Evolutionary conservation across 2,329 filamentous ascomycete genomes (phyloP), one percentile per base, ranked within the genome.

Genomic region (Chrysoporthe austroafricana): DNA sequence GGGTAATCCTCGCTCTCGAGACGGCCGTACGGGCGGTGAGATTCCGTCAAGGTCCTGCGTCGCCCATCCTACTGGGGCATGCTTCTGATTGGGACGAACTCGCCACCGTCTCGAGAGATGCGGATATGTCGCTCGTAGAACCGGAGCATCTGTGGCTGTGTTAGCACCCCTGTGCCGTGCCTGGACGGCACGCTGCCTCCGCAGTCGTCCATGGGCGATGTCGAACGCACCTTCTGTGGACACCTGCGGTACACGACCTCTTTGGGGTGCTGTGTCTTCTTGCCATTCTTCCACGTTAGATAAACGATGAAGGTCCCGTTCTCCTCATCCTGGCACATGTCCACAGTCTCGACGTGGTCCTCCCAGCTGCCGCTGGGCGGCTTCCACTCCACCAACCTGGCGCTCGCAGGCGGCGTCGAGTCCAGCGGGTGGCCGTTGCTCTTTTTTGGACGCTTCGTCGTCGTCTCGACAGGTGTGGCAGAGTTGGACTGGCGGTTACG

Each of bases 311-410:
- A 81, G 68, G 84, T 85, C 21, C 84, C 85, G 4, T 80, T 81
- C 36, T 85, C 81, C 62, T 86, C 84, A 72, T 93, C 89, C 73
- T 93, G 87, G 67, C 91, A 90, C 0, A 90, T 91, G 71, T 94
- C 91, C 43, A 96, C 89, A 1, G 82, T 82, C 26, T 86, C 83
- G 34, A 95, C 87, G 2, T 91, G 84, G 13, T 93, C 87, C 72
- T 96, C 92, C 92, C 92, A 96, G 43, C 85, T 89, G 8, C 92
- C 92, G 2, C 85, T 82, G 0, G 92, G 92, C 2, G 90, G 90
- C 66, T 85, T 86, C 86, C 90, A 93, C 64, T 79, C 78, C 0
- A 75, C 76, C 4, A 75, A 73, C 65, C 79, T 80, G 2, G 75
- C 76, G 39, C 80, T 81, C 1, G 79, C 78, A 0, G 87, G 84